Conservation (phyloP, 176 grass and related monocot genomes). For the Bromus sterilis region DNA sequence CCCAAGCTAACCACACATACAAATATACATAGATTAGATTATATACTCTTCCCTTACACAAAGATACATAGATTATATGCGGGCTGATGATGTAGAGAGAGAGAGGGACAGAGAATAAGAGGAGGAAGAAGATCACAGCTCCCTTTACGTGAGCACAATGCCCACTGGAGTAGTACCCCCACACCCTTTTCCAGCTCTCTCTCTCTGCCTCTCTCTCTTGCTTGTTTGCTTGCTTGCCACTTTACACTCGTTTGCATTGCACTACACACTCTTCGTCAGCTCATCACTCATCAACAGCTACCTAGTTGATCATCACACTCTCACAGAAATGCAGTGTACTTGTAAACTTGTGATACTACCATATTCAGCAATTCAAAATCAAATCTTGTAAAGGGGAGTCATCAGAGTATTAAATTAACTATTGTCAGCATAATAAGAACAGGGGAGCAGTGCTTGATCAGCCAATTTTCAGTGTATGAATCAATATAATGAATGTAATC, state of each 20-base stretch:
- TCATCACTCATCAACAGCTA: background rate
- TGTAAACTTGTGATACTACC: background rate
- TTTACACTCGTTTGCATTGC: slow-evolving; percentile 35
- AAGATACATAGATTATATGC: slow-evolving; percentile 3
- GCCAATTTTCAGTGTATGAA: slow-evolving; percentile 1
- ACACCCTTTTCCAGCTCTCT: slow-evolving; percentile 33
- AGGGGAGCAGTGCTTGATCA: background rate
- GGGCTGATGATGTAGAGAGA: background rate
- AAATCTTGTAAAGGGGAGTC: background rate
- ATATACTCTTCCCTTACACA: background rate
- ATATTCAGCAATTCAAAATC: background rate
- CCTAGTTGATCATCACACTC: background rate
- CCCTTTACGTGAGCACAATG: slow-evolving; percentile 75
- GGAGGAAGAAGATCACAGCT: background rate
- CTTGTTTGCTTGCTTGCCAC: slow-evolving; percentile 8
- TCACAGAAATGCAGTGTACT: background rate
- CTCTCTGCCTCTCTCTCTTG: too few species aligned
- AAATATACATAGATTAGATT: too few species aligned
- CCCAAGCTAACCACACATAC: slow-evolving; percentile 19
- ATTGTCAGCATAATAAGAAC: background rate
- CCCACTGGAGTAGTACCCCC: background rate
- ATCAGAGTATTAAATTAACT: too few species aligned
- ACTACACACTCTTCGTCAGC: slow-evolving; percentile 14
- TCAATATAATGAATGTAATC: slow-evolving; percentile 20
- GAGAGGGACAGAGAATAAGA: background rate